These are phyloP conservation scores for Sarocladium brachiariae DNA, from an alignment of 2,329 filamentous ascomycete genomes.

Conservation along the genomic window DNA sequence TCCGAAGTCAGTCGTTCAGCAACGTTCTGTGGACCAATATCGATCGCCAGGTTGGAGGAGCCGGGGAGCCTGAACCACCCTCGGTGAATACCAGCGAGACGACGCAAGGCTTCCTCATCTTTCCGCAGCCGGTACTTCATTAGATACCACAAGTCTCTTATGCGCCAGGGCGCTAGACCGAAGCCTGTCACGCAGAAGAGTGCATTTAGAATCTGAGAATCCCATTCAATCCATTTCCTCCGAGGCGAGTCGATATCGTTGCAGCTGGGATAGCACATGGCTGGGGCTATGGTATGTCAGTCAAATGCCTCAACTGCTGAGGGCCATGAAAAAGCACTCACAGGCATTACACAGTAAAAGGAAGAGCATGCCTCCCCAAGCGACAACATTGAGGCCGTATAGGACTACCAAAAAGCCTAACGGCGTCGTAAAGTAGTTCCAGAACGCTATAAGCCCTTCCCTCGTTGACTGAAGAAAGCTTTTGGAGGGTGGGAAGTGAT, in stretches of 20 bases:
- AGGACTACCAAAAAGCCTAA: conserved; percentile 70
- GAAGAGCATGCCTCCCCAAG: conserved; percentile 90
- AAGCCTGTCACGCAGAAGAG: conserved; percentile 86
- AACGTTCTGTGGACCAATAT: conserved; percentile 47
- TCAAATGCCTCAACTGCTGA: too few species aligned
- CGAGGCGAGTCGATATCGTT: conserved; percentile 68
- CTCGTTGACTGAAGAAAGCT: conserved; percentile 51
- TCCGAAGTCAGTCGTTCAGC: conserved; percentile 32
- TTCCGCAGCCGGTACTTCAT: conserved; percentile 53
- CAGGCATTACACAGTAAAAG: conserved; percentile 67
- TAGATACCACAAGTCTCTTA: conserved; percentile 71
- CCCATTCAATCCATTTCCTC: conserved; percentile 78
- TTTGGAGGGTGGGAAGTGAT: conserved; percentile 58
- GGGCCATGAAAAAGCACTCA: conserved; percentile 12
- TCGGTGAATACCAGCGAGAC: conserved; percentile 66
- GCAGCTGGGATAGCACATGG: conserved; percentile 66
- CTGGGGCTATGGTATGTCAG: conserved; percentile 36
- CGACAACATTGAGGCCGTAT: conserved; percentile 76
- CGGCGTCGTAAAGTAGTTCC: conserved; percentile 67
- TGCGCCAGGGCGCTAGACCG: conserved; percentile 77
- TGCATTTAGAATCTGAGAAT: conserved; percentile 71
- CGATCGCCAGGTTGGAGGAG: conserved; percentile 49
- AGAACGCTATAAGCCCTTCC: conserved; percentile 55
- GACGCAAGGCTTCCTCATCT: conserved; percentile 51
- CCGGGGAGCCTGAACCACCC: conserved; percentile 69